Evolutionary conservation across 208 protist species (phyloP).

Genomic region (Trypanosoma melophagium): DNA sequence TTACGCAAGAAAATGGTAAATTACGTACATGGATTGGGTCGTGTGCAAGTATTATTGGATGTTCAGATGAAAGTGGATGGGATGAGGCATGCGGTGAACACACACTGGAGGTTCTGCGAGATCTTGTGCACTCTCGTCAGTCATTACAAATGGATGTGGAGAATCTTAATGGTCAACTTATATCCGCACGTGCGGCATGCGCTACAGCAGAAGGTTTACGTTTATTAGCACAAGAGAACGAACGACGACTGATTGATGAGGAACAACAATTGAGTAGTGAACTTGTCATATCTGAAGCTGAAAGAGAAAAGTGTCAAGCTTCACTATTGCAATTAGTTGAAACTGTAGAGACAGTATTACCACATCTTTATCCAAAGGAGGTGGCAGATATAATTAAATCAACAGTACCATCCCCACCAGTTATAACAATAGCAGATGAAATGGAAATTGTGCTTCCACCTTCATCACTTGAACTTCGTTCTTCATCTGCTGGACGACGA

Average conservation of each 20-base stretch:
- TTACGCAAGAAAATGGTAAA: conserved; percentile 8
- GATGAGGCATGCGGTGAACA: not conserved
- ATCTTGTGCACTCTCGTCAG: not conserved
- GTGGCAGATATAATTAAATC: not conserved
- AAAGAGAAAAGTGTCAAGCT: not conserved
- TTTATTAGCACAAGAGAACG: not conserved
- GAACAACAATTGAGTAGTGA: not conserved
- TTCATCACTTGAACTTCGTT: conserved; percentile 11
- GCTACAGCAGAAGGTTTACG: not conserved
- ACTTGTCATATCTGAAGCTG: not conserved
- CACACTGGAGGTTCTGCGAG: conserved; percentile 1
- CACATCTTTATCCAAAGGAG: not conserved
- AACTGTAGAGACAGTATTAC: not conserved
- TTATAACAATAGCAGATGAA: too few relatives aligned
- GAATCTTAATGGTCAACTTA: conserved; percentile 4
- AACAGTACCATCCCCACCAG: not conserved
- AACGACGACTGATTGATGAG: conserved; percentile 1
- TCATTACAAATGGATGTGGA: not conserved
- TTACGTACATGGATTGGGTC: conserved; percentile 4
- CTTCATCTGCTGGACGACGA: not conserved
- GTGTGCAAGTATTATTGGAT: conserved; percentile 10
- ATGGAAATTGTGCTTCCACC: not conserved
- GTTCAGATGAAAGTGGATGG: not conserved
- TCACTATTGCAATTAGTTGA: conserved; percentile 2
- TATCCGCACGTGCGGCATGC: not conserved